Evolutionary conservation across 2,329 filamentous ascomycete species (phyloP), one percentile per base, ranked within the genome.

Genomic region (Penicillium palitans): DNA sequence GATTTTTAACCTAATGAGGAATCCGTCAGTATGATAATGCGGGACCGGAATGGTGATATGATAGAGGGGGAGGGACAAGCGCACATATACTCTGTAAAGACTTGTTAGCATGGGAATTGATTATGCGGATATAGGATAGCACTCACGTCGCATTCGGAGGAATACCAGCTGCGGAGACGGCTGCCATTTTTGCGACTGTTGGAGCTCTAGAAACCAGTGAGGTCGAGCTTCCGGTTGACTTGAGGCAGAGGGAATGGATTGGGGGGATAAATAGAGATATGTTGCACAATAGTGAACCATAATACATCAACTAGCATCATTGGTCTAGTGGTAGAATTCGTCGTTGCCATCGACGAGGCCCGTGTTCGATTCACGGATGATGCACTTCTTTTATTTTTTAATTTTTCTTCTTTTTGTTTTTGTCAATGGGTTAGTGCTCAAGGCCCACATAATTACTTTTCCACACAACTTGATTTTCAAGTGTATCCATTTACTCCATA

Each of bases 1-100:
- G 87, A 74, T 97, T 97, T 69, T 89, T 90, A 63, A 85, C 80
- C 80, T 85, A 59, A 29, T 46, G 15, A 60, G 48, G 24, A 37
- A 47, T 39, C 17, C 42, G 56, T 65, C 56, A 62, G 61, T 58
- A 55, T 44, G 54, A 47, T 33, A 55, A 57, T 58, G 55, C 49
- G 53, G 39, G 50, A 57, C 49, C 59, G 58, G 39, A 48, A 47
- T 47, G 52, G 49, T 46, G 61, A 41, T 57, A 51, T 33, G 48
- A 48, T 54, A 52, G 54, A 57, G 52, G 61, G 52, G 55, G 52
- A 60, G 46, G 51, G 51, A 66, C 68, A 56, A 37, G 57, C 64
- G 47, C 69, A 78, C 76, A 66, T 78, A 78, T 66, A 78, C 75
- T 63, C 76, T 78, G 65, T 39, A 46, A 58, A 52, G 40, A 37